Conservation (phyloP, 2,329 filamentous ascomycete species). For the Trichoderma guizhouense region DNA sequence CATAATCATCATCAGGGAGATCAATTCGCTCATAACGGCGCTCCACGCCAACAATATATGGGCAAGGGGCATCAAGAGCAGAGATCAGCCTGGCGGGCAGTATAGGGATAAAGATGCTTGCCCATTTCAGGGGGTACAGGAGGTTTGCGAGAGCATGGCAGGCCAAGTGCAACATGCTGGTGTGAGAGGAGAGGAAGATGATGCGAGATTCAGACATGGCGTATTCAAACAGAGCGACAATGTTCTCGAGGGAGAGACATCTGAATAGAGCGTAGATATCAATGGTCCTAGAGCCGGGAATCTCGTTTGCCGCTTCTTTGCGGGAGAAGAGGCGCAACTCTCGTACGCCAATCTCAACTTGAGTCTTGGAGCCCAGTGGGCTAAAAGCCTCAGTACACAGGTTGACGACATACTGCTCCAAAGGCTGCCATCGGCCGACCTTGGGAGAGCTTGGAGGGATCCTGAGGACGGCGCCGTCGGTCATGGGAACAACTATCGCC, state of each 20-base stretch:
- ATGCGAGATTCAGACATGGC: slow-evolving; percentile 90
- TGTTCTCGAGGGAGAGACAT: slow-evolving; percentile 84
- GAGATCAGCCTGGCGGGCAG: slow-evolving; percentile 84
- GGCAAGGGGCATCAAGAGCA: slow-evolving; percentile 89
- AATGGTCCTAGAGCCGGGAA: slow-evolving; percentile 85
- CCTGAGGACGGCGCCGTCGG: slow-evolving; percentile 75
- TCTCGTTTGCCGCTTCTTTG: slow-evolving; percentile 88
- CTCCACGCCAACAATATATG: slow-evolving; percentile 96
- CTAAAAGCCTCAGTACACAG: slow-evolving; percentile 92
- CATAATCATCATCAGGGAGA: slow-evolving; percentile 91
- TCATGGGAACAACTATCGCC: slow-evolving; percentile 93
- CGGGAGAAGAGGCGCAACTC: slow-evolving; percentile 89
- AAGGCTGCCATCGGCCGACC: slow-evolving; percentile 90
- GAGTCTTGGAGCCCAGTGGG: slow-evolving; percentile 88
- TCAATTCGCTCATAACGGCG: slow-evolving; percentile 82
- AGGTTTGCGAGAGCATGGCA: slow-evolving; percentile 82
- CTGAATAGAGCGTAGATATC: slow-evolving; percentile 93
- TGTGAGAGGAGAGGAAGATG: slow-evolving; percentile 92
- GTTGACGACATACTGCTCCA: slow-evolving; percentile 96
- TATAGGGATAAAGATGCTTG: slow-evolving; percentile 89
- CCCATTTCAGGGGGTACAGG: slow-evolving; percentile 88
- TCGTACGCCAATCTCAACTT: slow-evolving; percentile 86
- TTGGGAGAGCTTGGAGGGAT: slow-evolving; percentile 86
- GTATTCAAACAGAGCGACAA: slow-evolving; percentile 90
- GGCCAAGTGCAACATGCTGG: slow-evolving; percentile 91